These are phyloP conservation scores for Diaporthe vaccinii DNA, from an alignment of 2,329 filamentous ascomycete species.

Conservation along the genomic window DNA sequence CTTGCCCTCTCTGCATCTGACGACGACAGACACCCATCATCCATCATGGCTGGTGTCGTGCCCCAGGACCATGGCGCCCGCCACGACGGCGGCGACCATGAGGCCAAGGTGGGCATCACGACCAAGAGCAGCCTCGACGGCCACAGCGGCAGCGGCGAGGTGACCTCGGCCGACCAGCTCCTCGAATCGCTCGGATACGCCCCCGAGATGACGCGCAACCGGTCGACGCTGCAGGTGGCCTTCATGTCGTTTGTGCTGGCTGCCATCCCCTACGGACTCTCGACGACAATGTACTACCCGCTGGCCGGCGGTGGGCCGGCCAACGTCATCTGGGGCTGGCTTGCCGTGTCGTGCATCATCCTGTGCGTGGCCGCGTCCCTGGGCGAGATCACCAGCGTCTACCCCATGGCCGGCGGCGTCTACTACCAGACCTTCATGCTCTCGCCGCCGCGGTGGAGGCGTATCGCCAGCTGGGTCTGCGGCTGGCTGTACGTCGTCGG, in stretches of 20 bases:
- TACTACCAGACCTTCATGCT: slow-evolving; percentile 87
- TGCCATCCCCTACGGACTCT: slow-evolving; percentile 80
- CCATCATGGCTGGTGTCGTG: slow-evolving; percentile 37
- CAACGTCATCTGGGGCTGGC: slow-evolving; percentile 81
- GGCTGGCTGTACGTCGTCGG: slow-evolving; percentile 84
- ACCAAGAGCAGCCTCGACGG: slow-evolving; percentile 37
- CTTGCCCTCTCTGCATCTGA: not conserved
- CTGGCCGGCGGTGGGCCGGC: slow-evolving; percentile 75
- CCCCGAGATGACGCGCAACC: slow-evolving; percentile 73
- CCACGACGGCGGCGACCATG: slow-evolving; percentile 17
- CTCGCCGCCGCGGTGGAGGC: slow-evolving; percentile 70
- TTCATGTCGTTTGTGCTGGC: slow-evolving; percentile 85
- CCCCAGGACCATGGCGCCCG: slow-evolving; percentile 37
- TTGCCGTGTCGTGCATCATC: slow-evolving; percentile 77
- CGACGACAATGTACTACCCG: slow-evolving; percentile 78
- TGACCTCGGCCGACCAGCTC: slow-evolving; percentile 70
- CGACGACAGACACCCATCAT: not conserved
- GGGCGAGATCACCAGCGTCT: slow-evolving; percentile 81
- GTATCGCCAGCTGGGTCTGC: slow-evolving; percentile 77
- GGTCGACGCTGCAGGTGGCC: slow-evolving; percentile 77
- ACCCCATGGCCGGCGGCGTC: slow-evolving; percentile 82
- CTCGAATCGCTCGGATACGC: slow-evolving; percentile 76
- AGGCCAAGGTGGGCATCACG: slow-evolving; percentile 26
- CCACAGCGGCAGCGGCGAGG: slow-evolving; percentile 46
- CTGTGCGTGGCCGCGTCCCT: slow-evolving; percentile 78